Conservation (phyloP, 108 stramenopile species). For the Pseudonitzschia multiseries region DNA sequence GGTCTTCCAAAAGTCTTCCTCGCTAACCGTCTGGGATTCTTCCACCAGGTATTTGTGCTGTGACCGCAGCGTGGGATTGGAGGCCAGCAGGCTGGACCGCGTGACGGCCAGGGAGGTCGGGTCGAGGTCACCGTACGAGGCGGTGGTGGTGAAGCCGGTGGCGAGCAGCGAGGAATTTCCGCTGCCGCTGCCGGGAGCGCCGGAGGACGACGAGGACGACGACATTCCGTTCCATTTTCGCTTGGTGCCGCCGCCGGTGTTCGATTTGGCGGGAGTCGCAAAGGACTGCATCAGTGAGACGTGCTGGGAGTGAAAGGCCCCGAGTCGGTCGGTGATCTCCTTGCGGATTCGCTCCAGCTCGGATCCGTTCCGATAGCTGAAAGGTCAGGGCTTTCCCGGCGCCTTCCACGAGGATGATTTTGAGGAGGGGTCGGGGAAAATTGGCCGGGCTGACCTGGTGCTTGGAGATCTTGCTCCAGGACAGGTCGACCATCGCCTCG, state of each 20-base stretch:
- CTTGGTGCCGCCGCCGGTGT: constrained; percentile 3
- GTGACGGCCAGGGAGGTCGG: constrained; percentile 72
- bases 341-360: constrained; percentile 68
- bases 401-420: constrained; percentile 41
- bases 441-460: constrained; percentile 85
- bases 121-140: constrained; percentile 61
- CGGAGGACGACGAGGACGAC: constrained; percentile 1
- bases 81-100: constrained; percentile 76
- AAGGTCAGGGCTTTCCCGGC: constrained; percentile 56
- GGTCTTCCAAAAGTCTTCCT: constrained; percentile 88
- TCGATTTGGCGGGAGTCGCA: neutral
- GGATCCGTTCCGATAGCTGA: constrained; percentile 55
- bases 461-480: constrained; percentile 68
- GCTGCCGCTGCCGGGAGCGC: neutral
- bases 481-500: neutral
- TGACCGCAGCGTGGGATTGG: constrained; percentile 75
- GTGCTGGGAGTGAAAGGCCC: constrained; percentile 7
- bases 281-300: neutral
- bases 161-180: neutral
- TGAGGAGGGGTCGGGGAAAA: constrained; percentile 77
- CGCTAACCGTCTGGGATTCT: constrained; percentile 63
- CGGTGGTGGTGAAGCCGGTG: constrained; percentile 27
- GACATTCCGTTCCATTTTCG: neutral
- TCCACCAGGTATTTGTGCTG: constrained; percentile 78
- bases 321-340: constrained; percentile 62